Evolutionary conservation across 768 basidiomycete species (phyloP).

Genomic region (Pholiota conissans): DNA sequence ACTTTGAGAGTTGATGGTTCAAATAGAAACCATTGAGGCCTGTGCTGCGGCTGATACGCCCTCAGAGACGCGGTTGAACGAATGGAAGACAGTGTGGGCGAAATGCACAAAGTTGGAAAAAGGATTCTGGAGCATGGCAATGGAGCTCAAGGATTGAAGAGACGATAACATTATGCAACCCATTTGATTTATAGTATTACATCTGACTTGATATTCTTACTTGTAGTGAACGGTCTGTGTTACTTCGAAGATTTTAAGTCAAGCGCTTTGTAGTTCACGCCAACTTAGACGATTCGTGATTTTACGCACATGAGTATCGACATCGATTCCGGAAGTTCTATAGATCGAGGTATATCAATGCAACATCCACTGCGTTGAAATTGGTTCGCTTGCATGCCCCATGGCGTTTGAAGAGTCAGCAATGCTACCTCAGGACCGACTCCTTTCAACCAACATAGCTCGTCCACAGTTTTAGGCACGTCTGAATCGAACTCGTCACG

Average conservation of each 20-base stretch:
- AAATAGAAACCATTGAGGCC: slow-evolving; percentile 71
- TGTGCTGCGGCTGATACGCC: slow-evolving; percentile 64
- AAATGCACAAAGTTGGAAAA: slow-evolving; percentile 77
- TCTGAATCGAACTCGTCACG: slow-evolving; percentile 77
- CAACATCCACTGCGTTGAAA: too few relatives aligned
- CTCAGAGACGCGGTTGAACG: slow-evolving; percentile 53
- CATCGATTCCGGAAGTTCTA: slow-evolving; percentile 91
- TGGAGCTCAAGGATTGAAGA: slow-evolving; percentile 24
- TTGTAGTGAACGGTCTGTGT: too few relatives aligned
- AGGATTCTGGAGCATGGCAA: slow-evolving; percentile 80
- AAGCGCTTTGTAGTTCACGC: too few relatives aligned
- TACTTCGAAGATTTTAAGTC: too few relatives aligned
- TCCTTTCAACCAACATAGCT: slow-evolving; percentile 83
- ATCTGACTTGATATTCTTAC: too few relatives aligned
- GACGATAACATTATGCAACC: background rate
- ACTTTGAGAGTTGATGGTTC: background rate
- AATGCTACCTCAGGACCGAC: slow-evolving; percentile 99
- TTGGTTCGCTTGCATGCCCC: slow-evolving; percentile 62
- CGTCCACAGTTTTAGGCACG: slow-evolving; percentile 86
- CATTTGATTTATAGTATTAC: too few relatives aligned
- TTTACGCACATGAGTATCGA: slow-evolving; percentile 94
- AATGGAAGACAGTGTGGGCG: slow-evolving; percentile 75
- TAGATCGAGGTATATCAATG: background rate
- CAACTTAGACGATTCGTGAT: slow-evolving; percentile 93
- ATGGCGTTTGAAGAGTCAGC: slow-evolving; percentile 78